Evolutionary conservation across 768 basidiomycete species (phyloP).

Genomic region (Punctularia strigosozonata): DNA sequence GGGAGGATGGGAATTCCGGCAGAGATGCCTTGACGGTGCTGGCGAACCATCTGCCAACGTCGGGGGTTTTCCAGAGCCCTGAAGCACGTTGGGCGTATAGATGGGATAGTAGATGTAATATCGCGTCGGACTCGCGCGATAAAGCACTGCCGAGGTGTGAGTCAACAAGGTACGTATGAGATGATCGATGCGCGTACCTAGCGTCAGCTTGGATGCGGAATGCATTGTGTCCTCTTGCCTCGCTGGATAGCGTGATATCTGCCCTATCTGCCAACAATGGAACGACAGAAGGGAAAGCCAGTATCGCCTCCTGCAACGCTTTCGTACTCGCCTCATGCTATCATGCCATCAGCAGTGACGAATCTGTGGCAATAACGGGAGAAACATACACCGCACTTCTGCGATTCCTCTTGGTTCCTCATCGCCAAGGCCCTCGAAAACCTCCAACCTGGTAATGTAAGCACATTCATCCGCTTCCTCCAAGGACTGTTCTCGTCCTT

Average conservation of each 20-base stretch:
- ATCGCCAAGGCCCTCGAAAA: slow-evolving; percentile 65
- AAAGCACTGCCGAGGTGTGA: slow-evolving; percentile 6
- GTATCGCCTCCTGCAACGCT: slow-evolving; percentile 63
- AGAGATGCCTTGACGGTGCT: slow-evolving; percentile 37
- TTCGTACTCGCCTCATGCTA: slow-evolving; percentile 50
- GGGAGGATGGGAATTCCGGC: slow-evolving; percentile 16
- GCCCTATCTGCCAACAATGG: slow-evolving; percentile 80
- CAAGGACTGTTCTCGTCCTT: slow-evolving; percentile 9
- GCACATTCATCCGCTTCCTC: slow-evolving; percentile 16
- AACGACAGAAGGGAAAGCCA: slow-evolving; percentile 70
- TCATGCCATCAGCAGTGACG: slow-evolving; percentile 2
- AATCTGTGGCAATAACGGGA: neutral
- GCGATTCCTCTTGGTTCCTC: slow-evolving; percentile 23
- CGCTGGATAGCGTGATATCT: slow-evolving; percentile 49
- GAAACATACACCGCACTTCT: neutral
- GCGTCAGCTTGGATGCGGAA: slow-evolving; percentile 64
- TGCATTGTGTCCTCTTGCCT: slow-evolving; percentile 45
- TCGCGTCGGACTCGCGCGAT: slow-evolving; percentile 24
- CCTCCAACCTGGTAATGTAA: slow-evolving; percentile 64
- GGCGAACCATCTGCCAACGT: slow-evolving; percentile 55
- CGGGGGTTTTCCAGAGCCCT: slow-evolving; percentile 72
- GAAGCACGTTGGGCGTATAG: slow-evolving; percentile 76
- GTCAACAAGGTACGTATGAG: slow-evolving; percentile 1
- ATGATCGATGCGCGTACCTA: slow-evolving; percentile 28
- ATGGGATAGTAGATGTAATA: slow-evolving; percentile 74